phyloP scores from a whole-genome alignment of 1,284 basidiomycete genomes.

The Polyporus tsugae region DNA sequence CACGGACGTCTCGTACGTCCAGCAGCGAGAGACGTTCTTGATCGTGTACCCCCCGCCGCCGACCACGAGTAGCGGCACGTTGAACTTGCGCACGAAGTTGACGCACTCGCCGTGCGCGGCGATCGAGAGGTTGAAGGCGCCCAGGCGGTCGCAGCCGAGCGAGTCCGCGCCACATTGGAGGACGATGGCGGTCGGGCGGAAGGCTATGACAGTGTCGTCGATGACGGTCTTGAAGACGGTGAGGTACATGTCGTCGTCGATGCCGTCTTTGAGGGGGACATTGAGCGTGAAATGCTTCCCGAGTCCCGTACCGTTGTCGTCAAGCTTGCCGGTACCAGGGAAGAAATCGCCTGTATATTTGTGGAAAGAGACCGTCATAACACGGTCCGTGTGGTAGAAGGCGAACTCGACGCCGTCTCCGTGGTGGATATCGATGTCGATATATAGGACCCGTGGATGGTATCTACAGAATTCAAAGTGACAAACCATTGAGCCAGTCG shows the following conservation, averaged over 20 bases:
- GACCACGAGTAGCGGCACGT: slow-evolving; percentile 88
- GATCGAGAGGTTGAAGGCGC: slow-evolving; percentile 98
- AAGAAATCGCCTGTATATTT: slow-evolving; percentile 99
- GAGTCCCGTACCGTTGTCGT: slow-evolving; percentile 85
- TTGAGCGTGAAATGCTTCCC: slow-evolving; percentile 98
- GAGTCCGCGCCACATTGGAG: slow-evolving; percentile 98
- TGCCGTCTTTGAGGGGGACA: slow-evolving; percentile 94
- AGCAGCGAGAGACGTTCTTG: slow-evolving; percentile 97
- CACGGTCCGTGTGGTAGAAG: slow-evolving; percentile 97
- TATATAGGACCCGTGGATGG: slow-evolving; percentile 92
- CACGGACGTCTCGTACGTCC: slow-evolving; percentile 98
- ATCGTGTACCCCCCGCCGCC: slow-evolving; percentile 98
- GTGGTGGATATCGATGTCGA: slow-evolving; percentile 98
- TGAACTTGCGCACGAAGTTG: slow-evolving; percentile 93
- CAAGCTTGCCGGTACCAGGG: slow-evolving; percentile 92
- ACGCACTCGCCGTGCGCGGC: slow-evolving; percentile 99
- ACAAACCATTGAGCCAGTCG: not conserved
- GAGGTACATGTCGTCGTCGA: slow-evolving; percentile 97
- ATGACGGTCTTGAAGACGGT: slow-evolving; percentile 96
- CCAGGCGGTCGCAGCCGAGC: slow-evolving; percentile 92
- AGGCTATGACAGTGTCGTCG: slow-evolving; percentile 91
- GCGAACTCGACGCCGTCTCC: slow-evolving; percentile 98
- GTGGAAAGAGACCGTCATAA: slow-evolving; percentile 99
- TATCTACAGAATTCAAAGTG: slow-evolving; percentile 56
- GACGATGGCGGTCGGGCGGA: slow-evolving; percentile 92